Evolutionary conservation across 331 rosid species (phyloP).

Genomic region (Saraca asoca): DNA sequence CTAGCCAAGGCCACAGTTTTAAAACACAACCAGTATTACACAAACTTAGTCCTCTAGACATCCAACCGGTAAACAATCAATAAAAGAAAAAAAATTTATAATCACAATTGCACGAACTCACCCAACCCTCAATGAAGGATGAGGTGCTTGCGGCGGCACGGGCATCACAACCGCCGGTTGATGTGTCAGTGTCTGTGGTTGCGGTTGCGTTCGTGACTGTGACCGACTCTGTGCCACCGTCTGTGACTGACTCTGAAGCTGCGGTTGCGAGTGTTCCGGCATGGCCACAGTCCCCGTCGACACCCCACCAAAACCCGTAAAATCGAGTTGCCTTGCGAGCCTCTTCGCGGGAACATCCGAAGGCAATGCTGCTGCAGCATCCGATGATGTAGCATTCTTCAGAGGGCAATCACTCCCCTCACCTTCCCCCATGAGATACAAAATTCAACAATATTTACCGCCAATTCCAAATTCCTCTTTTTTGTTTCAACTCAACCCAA

Average conservation of each 20-base stretch:
- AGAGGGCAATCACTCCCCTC: slow-evolving; percentile 59
- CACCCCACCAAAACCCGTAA: slow-evolving; percentile 44
- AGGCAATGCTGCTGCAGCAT: slow-evolving; percentile 36
- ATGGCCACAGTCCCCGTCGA: slow-evolving; percentile 35
- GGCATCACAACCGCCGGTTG: slow-evolving; percentile 39
- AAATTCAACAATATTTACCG: slow-evolving; percentile 33
- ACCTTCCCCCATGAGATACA: slow-evolving; percentile 70
- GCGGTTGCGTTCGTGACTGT: slow-evolving; percentile 24
- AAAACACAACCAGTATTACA: not conserved
- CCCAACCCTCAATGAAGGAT: slow-evolving; percentile 60
- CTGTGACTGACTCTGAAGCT: slow-evolving; percentile 21
- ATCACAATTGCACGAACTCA: slow-evolving; percentile 46
- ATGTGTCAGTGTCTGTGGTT: slow-evolving; percentile 34
- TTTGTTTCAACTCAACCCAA: slow-evolving; percentile 37
- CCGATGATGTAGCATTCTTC: slow-evolving; percentile 49
- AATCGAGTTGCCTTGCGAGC: slow-evolving; percentile 71
- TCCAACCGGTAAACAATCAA: not conserved
- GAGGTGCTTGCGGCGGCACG: slow-evolving; percentile 47
- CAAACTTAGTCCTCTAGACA: not conserved
- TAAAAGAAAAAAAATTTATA: slow-evolving; percentile 20
- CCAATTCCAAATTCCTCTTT: slow-evolving; percentile 39
- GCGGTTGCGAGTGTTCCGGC: slow-evolving; percentile 52
- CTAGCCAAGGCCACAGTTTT: not conserved
- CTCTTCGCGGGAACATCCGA: slow-evolving; percentile 72
- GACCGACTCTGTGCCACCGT: slow-evolving; percentile 15